Base-by-base conservation (phyloP, 441 rosid species). In the Gossypium lobatum region DNA sequence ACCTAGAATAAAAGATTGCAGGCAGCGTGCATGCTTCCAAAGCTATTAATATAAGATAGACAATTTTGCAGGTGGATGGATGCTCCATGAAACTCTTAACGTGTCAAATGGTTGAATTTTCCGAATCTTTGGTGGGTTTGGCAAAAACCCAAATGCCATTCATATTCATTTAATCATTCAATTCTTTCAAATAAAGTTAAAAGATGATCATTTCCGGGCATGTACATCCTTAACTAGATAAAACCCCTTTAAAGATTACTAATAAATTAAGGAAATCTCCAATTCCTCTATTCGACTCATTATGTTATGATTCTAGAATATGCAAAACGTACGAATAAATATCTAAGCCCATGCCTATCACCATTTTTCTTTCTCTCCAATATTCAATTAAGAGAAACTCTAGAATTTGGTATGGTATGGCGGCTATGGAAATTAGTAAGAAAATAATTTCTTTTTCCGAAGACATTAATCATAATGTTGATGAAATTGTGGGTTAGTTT, bases 121-220 rank as follows among this genome's bases (percentile, higher is more conserved):
- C 72, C 69, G 10, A 14, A 52, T 25, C 39, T 4, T 50, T 72
- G 72, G 37, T 66, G 78, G 81, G 71, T 77, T 73, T 65, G 84
- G 84, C 75, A 34, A 13, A n/a, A 55, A 26, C 25, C 69, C 54
- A 75, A 42, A 75, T 13, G 6, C 39, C 16, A 1, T 60, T 60
- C 64, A 60, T 5, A 57, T 20, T 57, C 14, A 57, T 25, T 4
- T 58, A 57, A 4, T 57, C 14, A 20, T 59, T 16, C 60, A 20
- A 25, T 25, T 4, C 45, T 31, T 31, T 31, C 37, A 31, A 31
- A 31, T 31, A 31, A 31, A 31, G 37, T 31, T 13, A 46, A 46
- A 46, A 10, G n/a, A 13, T 46, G 34, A 48, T 13, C 16, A 48
- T 48, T 48, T 48, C 53, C 17, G 1, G n/a, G 3, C 53, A 48